Conservation (phyloP, 768 basidiomycete species). For the Phaeolepiota aurea region DNA sequence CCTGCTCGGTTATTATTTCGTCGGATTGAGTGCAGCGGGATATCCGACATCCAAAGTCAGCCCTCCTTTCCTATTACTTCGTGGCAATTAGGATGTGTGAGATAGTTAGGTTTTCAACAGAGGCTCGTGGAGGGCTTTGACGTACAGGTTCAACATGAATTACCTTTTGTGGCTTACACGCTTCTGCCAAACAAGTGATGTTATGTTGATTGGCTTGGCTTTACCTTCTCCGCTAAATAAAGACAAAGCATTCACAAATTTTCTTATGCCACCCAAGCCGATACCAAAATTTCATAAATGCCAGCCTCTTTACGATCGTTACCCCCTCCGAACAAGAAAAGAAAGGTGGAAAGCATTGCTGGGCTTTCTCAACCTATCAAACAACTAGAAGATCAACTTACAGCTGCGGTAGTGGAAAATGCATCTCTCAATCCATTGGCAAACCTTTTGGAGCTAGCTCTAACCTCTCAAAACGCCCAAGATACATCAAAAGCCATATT, state of each 20-base stretch:
- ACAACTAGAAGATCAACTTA: slow-evolving; percentile 48
- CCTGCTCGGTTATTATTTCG: slow-evolving; percentile 38
- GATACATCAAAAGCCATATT: slow-evolving; percentile 70
- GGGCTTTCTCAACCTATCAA: slow-evolving; percentile 23
- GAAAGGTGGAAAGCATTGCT: slow-evolving; percentile 29
- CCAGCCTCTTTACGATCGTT: slow-evolving; percentile 29
- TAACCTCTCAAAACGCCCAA: slow-evolving; percentile 37
- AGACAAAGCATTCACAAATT: no score
- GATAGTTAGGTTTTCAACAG: no score
- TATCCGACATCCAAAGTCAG: slow-evolving; percentile 52
- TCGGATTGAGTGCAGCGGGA: slow-evolving; percentile 58
- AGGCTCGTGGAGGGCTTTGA: no score
- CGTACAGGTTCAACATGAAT: no score
- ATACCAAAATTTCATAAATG: background rate
- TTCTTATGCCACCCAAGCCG: background rate
- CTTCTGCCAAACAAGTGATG: background rate
- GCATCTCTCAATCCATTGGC: slow-evolving; percentile 70
- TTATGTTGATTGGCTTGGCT: no score
- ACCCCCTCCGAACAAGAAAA: slow-evolving; percentile 44
- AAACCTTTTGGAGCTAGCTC: slow-evolving; percentile 60
- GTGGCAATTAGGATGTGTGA: background rate
- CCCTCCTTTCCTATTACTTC: background rate
- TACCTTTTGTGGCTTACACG: no score
- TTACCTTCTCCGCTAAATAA: no score
- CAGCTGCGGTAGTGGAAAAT: slow-evolving; percentile 40